Conservation (phyloP, 148 eudicot species). For the Diospyros kaki region DNA sequence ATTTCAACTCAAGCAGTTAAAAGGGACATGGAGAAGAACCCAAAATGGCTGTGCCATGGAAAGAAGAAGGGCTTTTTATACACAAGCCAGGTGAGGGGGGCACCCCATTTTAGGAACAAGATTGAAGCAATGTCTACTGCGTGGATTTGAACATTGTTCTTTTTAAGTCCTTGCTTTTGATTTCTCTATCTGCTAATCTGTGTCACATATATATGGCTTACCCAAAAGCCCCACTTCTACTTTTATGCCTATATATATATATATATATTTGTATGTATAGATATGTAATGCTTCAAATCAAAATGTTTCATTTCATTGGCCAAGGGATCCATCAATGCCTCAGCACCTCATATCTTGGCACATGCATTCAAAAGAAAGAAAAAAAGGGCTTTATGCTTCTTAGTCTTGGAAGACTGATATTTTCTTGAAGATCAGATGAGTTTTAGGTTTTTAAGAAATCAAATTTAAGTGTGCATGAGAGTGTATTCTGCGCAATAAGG, state of each 20-base stretch:
- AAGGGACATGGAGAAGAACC: too few relatives aligned
- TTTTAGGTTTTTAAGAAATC: too few relatives aligned
- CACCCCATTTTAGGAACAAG: not conserved
- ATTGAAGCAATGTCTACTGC: not conserved
- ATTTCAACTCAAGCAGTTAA: too few relatives aligned
- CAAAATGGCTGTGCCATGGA: not conserved
- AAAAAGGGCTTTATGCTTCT: not conserved
- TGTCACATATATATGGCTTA: not conserved
- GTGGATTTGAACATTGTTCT: not conserved
- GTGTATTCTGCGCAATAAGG: too few relatives aligned
- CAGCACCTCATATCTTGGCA: not conserved
- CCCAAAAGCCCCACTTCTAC: not conserved
- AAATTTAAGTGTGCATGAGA: too few relatives aligned
- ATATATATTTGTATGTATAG: not conserved
- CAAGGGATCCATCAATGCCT: not conserved
- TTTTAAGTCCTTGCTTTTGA: not conserved
- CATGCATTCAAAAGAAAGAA: not conserved
- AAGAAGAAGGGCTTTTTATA: not conserved
- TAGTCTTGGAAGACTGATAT: too few relatives aligned
- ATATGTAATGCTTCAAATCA: conserved; percentile 12
- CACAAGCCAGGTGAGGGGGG: not conserved
- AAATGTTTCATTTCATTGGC: conserved; percentile 17
- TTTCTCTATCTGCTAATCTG: too few relatives aligned
- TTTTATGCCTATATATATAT: not conserved
- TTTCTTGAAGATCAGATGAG: too few relatives aligned